A percentile compares a stretch with the other conserved stretches of the same genome.
These are phyloP conservation scores for Panellus pusillus DNA, from an alignment of 768 basidiomycete genomes.

Conservation along the genomic window DNA sequence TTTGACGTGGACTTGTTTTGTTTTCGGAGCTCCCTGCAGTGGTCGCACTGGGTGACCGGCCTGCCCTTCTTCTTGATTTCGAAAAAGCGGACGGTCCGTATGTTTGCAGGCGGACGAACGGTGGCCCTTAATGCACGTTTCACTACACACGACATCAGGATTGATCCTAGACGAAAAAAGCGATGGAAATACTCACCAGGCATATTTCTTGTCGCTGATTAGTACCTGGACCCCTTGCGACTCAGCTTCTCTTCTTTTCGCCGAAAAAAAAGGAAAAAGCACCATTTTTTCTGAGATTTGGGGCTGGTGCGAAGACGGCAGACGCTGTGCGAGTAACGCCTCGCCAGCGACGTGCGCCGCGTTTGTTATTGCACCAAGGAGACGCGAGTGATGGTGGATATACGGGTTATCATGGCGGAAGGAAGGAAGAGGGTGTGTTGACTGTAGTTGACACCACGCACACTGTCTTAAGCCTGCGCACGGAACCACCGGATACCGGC, in stretches of 20 bases:
- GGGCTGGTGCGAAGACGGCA: conserved; percentile 27
- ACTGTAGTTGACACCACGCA: conserved; percentile 52
- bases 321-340: conserved; percentile 36
- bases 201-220: conserved; percentile 77
- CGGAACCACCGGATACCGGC: conserved; percentile 31
- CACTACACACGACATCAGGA: conserved; percentile 43
- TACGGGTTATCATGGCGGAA: conserved; percentile 42
- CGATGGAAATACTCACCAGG: conserved; percentile 55
- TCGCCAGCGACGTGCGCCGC: conserved; percentile 59
- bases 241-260: background rate
- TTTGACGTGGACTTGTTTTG: conserved; percentile 83
- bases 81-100: conserved; percentile 81
- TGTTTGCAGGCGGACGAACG: conserved; percentile 88
- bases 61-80: conserved; percentile 94
- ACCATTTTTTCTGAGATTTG: conserved; percentile 43
- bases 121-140: conserved; percentile 94
- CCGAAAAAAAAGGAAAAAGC: conserved; percentile 1
- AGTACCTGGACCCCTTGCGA: conserved; percentile 49
- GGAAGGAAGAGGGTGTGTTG: conserved; percentile 43
- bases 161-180: conserved; percentile 3
- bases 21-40: conserved; percentile 83
- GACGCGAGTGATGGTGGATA: conserved; percentile 36
- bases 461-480: conserved; percentile 38
- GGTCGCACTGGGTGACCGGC: conserved; percentile 87
- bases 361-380: conserved; percentile 49